Evolutionary conservation across 345 rosid species (phyloP), one percentile per base, ranked within the genome.

Genomic region (Citrus maxima): DNA sequence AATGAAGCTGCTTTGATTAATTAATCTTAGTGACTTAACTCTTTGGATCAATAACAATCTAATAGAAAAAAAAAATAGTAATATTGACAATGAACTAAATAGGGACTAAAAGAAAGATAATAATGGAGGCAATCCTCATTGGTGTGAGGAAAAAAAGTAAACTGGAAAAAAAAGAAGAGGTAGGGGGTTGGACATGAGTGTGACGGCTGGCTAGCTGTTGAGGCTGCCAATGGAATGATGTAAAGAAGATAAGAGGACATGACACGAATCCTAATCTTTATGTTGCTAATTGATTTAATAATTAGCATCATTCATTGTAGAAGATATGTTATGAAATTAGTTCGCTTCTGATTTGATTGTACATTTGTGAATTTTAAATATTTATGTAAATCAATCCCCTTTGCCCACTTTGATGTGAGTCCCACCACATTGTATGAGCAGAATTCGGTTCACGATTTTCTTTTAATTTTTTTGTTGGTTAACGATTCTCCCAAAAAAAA

Each of bases 51-150:
- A 42, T 3, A 46, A 70, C 19, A 18, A 70, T 25, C 49, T 70
- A 51, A 25, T 14, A 5, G 28, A 1, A 5, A 40, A 40, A 38
- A 40, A 40, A 10, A 40, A 9, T 38, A 6, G 40, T 56, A 3
- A 58, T 14, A 12, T 28, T 62, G 37, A 7, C 60, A 34, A 22
- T 64, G 30, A 72, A 24, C 14, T 25, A 54, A 54, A 19, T 4
- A 58, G 14, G 18, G 49, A n/a, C 21, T 37, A 10, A 24, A 22
- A 83, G 28, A 68, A 58, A 46, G 73, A 42, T 37, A 71, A 67
- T 24, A 78, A 71, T 49, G 81, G 79, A 60, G 77, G 81, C 87
- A 81, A 79, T 73, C 78, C 81, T 58, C 70, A 65, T 82, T 82
- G 74, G 87, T 77, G 46, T 70, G 3, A 28, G 70, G 71, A 46